Evolutionary conservation across 2,329 filamentous ascomycete genomes (phyloP), one percentile per base, ranked within the genome.

Genomic region (Alternaria conjuncta): DNA sequence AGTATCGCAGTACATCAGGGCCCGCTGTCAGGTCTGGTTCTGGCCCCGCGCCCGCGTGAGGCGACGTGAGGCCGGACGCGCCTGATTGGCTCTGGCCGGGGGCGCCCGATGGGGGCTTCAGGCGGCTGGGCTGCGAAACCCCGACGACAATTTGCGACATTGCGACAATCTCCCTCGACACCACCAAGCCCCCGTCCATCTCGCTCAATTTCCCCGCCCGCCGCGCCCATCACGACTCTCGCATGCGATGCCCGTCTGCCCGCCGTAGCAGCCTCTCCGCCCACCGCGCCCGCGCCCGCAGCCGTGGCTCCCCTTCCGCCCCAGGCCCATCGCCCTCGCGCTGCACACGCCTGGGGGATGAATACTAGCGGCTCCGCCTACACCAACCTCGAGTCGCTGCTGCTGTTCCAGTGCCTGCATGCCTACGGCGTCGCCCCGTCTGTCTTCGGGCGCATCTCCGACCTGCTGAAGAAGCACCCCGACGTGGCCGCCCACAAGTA

Each of bases 341-440:
- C 70, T 69, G 70, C 65, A 59, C 59, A 63, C 68, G 64, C 64
- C 63, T 68, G 76, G 75, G 85, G 84, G 79, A 89, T 88, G 86
- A 86, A 83, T 83, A 82, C 84, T 82, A 84, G 84, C 79, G 77
- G 85, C 80, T 86, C 88, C 77, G 84, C 86, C 75, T 94, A 96
- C 82, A 95, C 93, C 77, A 88, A 90, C 72, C 91, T 96, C 84
- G 94, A 97, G 86, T 92, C 90, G 76, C 86, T 96, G 66, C 87
- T 96, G 70, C 87, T 97, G 75, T 95, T 96, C 83, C 92, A 95
- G 82, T 90, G 90, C 65, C 86, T 96, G 68, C 86, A 89, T 70
- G 84, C 85, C 71, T 86, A 92, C 80, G 91, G 91, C 76, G 84
- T 89, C 69, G 86, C 89, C 69, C 83, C 88, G 56, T 79, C 85